phyloP scores from a whole-genome alignment of 345 rosid genomes.

The Aegle marmelos region DNA sequence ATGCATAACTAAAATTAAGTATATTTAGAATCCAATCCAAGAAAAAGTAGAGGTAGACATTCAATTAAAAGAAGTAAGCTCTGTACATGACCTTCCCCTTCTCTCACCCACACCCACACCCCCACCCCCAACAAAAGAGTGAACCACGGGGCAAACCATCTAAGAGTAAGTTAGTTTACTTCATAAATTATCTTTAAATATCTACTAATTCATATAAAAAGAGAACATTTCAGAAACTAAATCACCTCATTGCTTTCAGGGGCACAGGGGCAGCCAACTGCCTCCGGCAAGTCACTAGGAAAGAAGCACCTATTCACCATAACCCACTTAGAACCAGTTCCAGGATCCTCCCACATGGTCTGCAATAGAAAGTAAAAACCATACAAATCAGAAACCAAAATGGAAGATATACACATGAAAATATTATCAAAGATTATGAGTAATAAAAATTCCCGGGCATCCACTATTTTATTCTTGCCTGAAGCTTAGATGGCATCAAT shows the following conservation, averaged over 20 bases:
- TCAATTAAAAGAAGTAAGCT: not conserved
- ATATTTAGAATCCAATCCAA: conserved; percentile 1
- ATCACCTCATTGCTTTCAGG: conserved; percentile 60
- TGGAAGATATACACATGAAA: not conserved
- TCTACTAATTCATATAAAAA: not conserved
- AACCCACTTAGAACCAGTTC: conserved; percentile 59
- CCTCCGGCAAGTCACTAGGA: conserved; percentile 65
- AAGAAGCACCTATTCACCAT: conserved; percentile 52
- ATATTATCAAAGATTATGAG: not conserved
- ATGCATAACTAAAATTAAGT: not conserved
- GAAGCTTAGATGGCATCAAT: conserved; percentile 57
- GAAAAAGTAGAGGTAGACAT: not conserved
- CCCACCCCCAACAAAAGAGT: too few relatives aligned
- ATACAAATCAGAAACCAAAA: not conserved
- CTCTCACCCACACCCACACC: not conserved
- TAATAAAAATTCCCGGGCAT: not conserved
- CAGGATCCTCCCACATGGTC: conserved; percentile 71
- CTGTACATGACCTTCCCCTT: not conserved
- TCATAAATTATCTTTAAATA: not conserved
- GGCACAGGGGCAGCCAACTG: conserved; percentile 51
- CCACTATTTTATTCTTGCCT: conserved; percentile 34
- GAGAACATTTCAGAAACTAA: not conserved
- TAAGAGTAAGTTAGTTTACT: not conserved
- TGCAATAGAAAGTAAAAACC: conserved; percentile 26
- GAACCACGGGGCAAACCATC: not conserved